Base-by-base conservation (phyloP, 805 yeast species). In the Kuraishia borneana region DNA sequence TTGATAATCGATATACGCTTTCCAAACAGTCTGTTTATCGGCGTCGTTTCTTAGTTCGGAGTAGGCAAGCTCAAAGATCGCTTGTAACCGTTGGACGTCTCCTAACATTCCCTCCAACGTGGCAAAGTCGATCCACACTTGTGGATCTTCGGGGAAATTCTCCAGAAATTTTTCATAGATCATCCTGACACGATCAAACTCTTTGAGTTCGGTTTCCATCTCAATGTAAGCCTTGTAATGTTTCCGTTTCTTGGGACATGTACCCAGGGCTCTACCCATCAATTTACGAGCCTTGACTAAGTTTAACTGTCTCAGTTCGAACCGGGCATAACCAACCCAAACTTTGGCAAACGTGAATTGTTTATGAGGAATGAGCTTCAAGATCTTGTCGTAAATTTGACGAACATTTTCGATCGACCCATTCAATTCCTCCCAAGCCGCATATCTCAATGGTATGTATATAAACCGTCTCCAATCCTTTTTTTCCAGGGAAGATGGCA, bases 161-260 rank as follows among this genome's bases (percentile, higher is more conserved):
- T 73, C 78, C n/a, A 83, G 41, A 58, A 69, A 71, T 46, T 73
- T 76, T 42, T 77, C 83, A 50, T 74, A 85, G 3, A 92, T 47
- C 49, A 60, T 74, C 21, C 97, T 59, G 6, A 80, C 87, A 23
- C 96, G 57, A 39, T 81, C 94, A 63, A 82, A 82, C 45, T 87
- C 92, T 25, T 81, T 82, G 31, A 88, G 51, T 35, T 63, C 58
- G 26, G 60, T 60, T 49, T 89, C 96, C 23, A 87, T 42, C 2
- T 57, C 61, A 31, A 89, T 77, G 54, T 92, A 92, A 39, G 63
- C 63, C 40, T 58, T 60, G 48, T 79, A 75, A 0, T 83, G 53
- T 34, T 71, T 72, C n/a, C n/a, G n/a, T 1, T 56, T 60, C 46
- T 75, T 78, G 0, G 84, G 81, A 30, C 70, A 66, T 31, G 64